These are phyloP conservation scores for Tillandsia fasciculata DNA, from an alignment of 176 grass and related monocot species.

Conservation along the genomic window DNA sequence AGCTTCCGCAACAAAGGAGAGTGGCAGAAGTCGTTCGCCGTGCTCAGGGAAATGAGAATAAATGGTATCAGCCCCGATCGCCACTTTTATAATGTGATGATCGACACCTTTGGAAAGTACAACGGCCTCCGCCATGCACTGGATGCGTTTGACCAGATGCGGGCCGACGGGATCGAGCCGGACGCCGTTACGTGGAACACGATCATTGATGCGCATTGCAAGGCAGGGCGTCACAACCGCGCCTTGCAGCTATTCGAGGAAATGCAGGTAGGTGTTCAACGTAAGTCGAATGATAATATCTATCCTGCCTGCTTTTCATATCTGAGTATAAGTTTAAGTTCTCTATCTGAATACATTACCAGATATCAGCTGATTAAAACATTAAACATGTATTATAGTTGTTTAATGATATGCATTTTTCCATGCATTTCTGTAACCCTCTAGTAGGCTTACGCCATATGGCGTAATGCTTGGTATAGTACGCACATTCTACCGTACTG, in stretches of 20 bases:
- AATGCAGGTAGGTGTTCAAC: constrained; percentile 24
- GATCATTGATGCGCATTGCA: constrained; percentile 64
- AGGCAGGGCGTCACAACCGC: constrained; percentile 59
- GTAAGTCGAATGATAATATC: no score
- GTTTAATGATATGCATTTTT: no score
- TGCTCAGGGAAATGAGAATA: constrained; percentile 75
- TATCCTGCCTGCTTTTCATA: no score
- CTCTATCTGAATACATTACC: no score
- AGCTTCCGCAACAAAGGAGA: constrained; percentile 73
- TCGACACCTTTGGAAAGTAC: constrained; percentile 88
- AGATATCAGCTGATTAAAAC: no score
- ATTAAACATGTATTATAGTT: no score
- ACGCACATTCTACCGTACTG: no score
- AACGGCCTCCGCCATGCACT: constrained; percentile 79
- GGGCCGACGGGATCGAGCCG: constrained; percentile 56
- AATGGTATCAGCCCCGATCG: constrained; percentile 74
- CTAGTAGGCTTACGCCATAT: no score
- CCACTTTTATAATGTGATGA: constrained; percentile 97
- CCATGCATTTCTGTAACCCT: no score
- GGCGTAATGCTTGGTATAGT: no score
- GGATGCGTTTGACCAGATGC: constrained; percentile 83
- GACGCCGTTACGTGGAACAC: constrained; percentile 95
- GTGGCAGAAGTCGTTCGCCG: constrained; percentile 86
- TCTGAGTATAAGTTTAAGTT: no score
- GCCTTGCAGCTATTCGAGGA: constrained; percentile 76